Percentiles rank a stretch among this genome's conserved stretches.
phyloP scores from a whole-genome alignment of 495 filamentous ascomycete genomes.

The Daldinia grandis region DNA sequence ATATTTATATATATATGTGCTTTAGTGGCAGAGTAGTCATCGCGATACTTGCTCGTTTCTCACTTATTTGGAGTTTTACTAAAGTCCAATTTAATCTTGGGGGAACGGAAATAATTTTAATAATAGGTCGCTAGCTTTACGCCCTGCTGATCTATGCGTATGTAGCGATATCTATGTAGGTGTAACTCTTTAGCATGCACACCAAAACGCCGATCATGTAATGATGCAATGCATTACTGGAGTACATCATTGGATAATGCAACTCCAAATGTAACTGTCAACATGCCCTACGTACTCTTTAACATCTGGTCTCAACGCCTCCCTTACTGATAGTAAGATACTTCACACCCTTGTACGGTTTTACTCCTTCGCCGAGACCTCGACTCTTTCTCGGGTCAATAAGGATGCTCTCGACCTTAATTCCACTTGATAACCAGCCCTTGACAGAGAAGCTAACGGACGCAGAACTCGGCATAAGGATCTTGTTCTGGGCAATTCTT shows the following conservation, averaged over 20 bases:
- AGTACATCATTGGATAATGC: conserved; percentile 19
- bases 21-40: too few species aligned
- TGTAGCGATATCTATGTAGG: conserved; percentile 16
- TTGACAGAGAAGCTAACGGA: conserved; percentile 89
- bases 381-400: conserved; percentile 86
- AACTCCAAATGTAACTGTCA: conserved; percentile 29
- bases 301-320: conserved; percentile 84
- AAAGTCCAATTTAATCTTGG: neutral
- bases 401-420: conserved; percentile 88
- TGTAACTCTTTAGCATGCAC: conserved; percentile 7
- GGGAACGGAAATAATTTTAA: conserved; percentile 8
- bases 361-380: conserved; percentile 85
- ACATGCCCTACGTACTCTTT: conserved; percentile 9
- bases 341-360: conserved; percentile 98
- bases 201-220: conserved; percentile 39
- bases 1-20: too few species aligned
- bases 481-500: conserved; percentile 74
- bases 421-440: conserved; percentile 93
- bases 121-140: neutral
- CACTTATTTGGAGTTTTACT: neutral
- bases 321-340: conserved; percentile 89
- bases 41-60: too few species aligned
- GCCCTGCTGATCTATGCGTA: conserved; percentile 20
- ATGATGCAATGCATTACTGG: neutral
- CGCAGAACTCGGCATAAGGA: conserved; percentile 89